Conservation (phyloP, 352 stramenopile species). For the Phytopythium cucurbitacearum region DNA sequence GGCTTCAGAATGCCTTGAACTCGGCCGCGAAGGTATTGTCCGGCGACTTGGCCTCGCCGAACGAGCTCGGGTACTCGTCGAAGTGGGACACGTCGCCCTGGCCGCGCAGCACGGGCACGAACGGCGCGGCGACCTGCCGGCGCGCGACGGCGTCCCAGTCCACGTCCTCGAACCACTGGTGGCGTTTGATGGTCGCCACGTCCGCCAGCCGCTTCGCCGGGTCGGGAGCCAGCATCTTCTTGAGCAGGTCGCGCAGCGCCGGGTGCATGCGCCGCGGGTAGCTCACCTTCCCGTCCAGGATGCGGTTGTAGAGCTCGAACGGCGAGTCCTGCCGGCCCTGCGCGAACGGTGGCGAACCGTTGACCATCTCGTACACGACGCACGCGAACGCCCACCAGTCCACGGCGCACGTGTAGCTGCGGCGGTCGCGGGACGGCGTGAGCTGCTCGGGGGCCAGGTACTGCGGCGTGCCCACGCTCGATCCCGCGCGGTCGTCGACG, state of each 20-base stretch:
- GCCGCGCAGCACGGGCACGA: constrained; percentile 27
- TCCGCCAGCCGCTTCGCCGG: constrained; percentile 44
- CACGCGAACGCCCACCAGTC: constrained; percentile 86
- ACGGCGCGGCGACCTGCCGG: constrained; percentile 40
- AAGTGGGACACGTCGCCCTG: constrained; percentile 60
- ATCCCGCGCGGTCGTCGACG: constrained; percentile 37
- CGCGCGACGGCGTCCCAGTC: constrained; percentile 55
- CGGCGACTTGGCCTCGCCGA: constrained; percentile 32
- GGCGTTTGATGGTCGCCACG: constrained; percentile 36
- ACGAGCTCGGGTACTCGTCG: constrained; percentile 57
- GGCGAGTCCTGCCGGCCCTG: constrained; percentile 77
- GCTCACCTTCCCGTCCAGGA: constrained; percentile 58
- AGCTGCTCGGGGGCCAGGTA: constrained; percentile 77
- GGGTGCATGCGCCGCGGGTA: constrained; percentile 40
- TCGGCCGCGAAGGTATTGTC: constrained; percentile 25
- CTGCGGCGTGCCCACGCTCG: constrained; percentile 58
- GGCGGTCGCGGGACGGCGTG: constrained; percentile 41
- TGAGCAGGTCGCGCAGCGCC: constrained; percentile 57
- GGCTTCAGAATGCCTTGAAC: constrained; percentile 38
- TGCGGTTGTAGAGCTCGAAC: constrained; percentile 84
- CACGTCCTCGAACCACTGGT: constrained; percentile 63
- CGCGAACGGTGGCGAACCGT: constrained; percentile 70
- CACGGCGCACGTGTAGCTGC: constrained; percentile 68
- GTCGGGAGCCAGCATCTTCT: constrained; percentile 59
- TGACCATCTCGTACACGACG: constrained; percentile 79